A percentile compares a stretch with the other conserved stretches of the same genome.
These are phyloP conservation scores for Helminthosporium solani DNA, from an alignment of 2,329 filamentous ascomycete species.

Conservation along the genomic window DNA sequence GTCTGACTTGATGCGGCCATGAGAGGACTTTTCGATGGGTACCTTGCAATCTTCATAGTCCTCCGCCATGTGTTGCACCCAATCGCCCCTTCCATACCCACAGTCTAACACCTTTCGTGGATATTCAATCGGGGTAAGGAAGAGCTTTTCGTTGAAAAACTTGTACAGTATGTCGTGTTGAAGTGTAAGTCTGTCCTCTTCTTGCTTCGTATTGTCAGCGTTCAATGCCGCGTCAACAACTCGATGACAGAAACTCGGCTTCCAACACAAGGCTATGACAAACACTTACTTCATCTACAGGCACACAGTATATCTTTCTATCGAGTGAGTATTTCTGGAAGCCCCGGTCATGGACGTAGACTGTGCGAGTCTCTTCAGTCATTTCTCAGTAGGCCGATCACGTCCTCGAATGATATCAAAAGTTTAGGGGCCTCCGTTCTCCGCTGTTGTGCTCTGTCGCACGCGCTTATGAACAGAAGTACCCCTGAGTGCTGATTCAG, in stretches of 20 bases:
- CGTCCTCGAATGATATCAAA: background rate
- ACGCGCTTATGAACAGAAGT: no score
- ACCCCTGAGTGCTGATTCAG: no score
- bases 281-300: conserved; percentile 35
- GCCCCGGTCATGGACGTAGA: conserved; percentile 39
- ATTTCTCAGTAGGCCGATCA: conserved; percentile 6
- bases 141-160: conserved; percentile 32
- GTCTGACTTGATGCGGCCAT: background rate
- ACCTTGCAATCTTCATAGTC: conserved; percentile 41
- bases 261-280: background rate
- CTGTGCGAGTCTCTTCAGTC: conserved; percentile 14
- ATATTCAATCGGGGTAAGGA: conserved; percentile 31
- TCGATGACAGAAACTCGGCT: background rate
- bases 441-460: no score
- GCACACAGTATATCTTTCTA: conserved; percentile 42
- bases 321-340: conserved; percentile 44
- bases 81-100: conserved; percentile 43
- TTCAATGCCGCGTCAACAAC: background rate
- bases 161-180: conserved; percentile 38
- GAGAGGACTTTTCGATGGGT: background rate
- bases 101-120: conserved; percentile 42
- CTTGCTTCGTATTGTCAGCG: conserved; percentile 22
- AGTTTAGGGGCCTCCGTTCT: no score
- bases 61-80: conserved; percentile 41
- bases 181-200: conserved; percentile 38